A percentile compares a stretch with the other conserved stretches of the same genome.
Conservation (phyloP, 768 basidiomycete species). For the Rhodosporidiobolus odoratus region DNA sequence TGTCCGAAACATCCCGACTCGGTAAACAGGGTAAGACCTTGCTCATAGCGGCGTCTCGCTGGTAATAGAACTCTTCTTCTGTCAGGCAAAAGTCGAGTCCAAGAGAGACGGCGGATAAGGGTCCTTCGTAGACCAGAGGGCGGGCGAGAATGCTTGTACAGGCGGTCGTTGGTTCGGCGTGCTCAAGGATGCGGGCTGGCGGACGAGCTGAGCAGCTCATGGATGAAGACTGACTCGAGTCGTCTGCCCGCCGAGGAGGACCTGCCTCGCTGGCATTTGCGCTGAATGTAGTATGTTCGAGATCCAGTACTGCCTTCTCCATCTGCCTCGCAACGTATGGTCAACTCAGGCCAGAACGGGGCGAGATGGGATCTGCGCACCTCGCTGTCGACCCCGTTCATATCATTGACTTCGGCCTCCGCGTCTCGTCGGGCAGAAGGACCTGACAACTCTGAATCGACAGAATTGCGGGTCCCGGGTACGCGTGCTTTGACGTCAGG, state of each 20-base stretch:
- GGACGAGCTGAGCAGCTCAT: too few species aligned
- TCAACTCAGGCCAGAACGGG: not conserved
- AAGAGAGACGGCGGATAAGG: constrained; percentile 2
- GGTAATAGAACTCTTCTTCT: not conserved
- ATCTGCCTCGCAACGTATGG: not conserved
- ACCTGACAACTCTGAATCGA: not conserved
- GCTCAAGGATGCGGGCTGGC: not conserved
- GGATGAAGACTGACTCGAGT: not conserved
- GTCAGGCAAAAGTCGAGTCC: constrained; percentile 16
- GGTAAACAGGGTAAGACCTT: constrained; percentile 3
- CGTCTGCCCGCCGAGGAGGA: not conserved
- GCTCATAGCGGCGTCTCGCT: not conserved
- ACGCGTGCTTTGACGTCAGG: not conserved
- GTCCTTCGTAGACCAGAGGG: not conserved
- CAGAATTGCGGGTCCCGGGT: not conserved
- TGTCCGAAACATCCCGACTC: not conserved
- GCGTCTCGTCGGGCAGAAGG: not conserved
- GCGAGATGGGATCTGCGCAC: not conserved
- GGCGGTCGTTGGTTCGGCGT: not conserved
- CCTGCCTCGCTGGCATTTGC: not conserved
- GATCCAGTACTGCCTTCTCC: not conserved
- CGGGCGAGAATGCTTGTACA: not conserved
- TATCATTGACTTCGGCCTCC: not conserved
- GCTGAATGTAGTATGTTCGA: not conserved
- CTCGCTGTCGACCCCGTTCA: not conserved